Evolutionary conservation across 2,329 filamentous ascomycete species (phyloP).

Genomic region (Amauroascus niger): DNA sequence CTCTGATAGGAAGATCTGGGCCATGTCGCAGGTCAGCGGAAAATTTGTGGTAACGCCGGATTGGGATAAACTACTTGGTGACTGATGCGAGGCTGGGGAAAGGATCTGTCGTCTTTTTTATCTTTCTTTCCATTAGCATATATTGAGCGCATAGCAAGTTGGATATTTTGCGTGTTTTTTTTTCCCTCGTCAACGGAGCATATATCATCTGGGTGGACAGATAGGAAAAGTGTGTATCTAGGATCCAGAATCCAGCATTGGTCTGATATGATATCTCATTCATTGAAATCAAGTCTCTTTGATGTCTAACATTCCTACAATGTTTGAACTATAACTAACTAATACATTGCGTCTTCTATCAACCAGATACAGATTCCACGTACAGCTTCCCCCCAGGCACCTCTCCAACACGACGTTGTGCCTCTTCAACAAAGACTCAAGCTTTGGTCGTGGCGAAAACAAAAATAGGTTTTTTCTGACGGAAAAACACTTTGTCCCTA

Average conservation of each 20-base stretch:
- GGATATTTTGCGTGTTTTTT: background rate
- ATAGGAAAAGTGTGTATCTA: background rate
- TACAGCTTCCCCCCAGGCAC: too few relatives aligned
- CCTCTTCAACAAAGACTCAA: too few relatives aligned
- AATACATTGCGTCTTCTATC: too few relatives aligned
- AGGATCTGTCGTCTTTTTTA: background rate
- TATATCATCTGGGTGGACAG: background rate
- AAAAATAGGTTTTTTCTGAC: too few relatives aligned
- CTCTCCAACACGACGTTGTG: too few relatives aligned
- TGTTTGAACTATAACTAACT: too few relatives aligned
- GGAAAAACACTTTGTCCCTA: too few relatives aligned
- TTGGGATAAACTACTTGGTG: slow-evolving; percentile 44
- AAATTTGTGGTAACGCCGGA: slow-evolving; percentile 56
- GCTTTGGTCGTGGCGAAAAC: too few relatives aligned
- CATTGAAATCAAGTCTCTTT: too few relatives aligned
- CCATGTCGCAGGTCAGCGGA: slow-evolving; percentile 53
- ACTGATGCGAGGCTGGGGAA: slow-evolving; percentile 4
- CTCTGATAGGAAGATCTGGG: slow-evolving; percentile 40
- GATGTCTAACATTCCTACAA: too few relatives aligned
- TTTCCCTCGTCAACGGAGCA: background rate
- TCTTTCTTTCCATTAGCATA: background rate
- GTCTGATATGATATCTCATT: background rate
- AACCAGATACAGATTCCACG: too few relatives aligned
- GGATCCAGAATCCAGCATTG: background rate
- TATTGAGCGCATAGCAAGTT: background rate